phyloP scores from a whole-genome alignment of 371 early-diverging fungal genomes.

The Aphelidium insulamus region DNA sequence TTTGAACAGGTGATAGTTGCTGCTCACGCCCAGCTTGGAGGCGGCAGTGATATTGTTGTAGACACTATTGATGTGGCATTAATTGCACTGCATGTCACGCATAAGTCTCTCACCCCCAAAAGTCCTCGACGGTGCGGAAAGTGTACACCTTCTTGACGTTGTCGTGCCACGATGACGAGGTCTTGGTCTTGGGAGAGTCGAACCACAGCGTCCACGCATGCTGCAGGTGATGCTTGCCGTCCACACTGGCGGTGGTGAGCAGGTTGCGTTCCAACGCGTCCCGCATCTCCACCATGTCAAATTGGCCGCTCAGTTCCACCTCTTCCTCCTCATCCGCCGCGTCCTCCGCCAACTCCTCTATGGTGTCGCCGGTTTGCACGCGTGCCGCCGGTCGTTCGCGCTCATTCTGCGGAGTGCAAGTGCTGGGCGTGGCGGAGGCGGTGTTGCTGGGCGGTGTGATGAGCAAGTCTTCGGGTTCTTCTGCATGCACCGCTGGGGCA shows the following conservation, averaged over 20 bases:
- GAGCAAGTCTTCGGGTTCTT: too few relatives aligned
- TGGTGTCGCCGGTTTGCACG: too few relatives aligned
- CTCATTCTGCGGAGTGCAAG: too few relatives aligned
- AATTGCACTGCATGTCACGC: neutral
- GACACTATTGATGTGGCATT: conserved; percentile 22
- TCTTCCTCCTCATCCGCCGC: too few relatives aligned
- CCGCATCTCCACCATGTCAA: too few relatives aligned
- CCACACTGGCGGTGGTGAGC: conserved; percentile 39
- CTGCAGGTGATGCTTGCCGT: conserved; percentile 71
- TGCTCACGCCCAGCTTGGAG: conserved; percentile 46
- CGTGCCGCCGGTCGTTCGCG: too few relatives aligned
- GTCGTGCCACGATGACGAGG: conserved; percentile 54
- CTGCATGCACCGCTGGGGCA: too few relatives aligned
- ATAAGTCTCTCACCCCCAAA: conserved; percentile 53
- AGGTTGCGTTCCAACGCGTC: too few relatives aligned
- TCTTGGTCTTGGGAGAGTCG: conserved; percentile 61
- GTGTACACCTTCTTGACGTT: conserved; percentile 67
- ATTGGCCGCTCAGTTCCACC: too few relatives aligned
- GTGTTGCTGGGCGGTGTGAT: too few relatives aligned
- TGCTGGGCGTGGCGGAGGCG: too few relatives aligned
- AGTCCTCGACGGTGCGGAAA: conserved; percentile 78
- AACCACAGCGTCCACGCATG: conserved; percentile 83
- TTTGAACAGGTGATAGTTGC: conserved; percentile 94
- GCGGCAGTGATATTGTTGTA: conserved; percentile 69
- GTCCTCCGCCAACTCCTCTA: too few relatives aligned